phyloP scores from a whole-genome alignment of 1,284 basidiomycete species.

The Sanguinoderma infundibulare region DNA sequence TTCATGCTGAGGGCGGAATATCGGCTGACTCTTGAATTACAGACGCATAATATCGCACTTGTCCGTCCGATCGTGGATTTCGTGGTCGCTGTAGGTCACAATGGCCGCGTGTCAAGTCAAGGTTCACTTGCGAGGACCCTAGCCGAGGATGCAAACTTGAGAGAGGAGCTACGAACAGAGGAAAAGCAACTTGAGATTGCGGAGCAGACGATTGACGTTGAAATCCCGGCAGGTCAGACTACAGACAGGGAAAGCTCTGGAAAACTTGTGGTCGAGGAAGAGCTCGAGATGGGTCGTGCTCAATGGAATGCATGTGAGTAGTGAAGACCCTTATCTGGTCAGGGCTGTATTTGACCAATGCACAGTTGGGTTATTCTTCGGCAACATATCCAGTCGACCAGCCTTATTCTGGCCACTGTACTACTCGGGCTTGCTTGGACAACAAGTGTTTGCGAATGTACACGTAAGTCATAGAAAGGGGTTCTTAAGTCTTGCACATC shows the following conservation, averaged over 20 bases:
- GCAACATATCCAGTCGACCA: slow-evolving; percentile 34
- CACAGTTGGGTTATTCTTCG: slow-evolving; percentile 34
- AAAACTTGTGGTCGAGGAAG: slow-evolving; percentile 62
- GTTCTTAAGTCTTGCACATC: neutral
- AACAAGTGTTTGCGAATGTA: slow-evolving; percentile 3
- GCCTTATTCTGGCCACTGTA: slow-evolving; percentile 41
- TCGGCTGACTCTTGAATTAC: neutral
- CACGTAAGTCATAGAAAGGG: too few relatives aligned
- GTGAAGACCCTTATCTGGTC: slow-evolving; percentile 37
- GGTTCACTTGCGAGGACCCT: slow-evolving; percentile 52
- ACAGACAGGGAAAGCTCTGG: too few relatives aligned
- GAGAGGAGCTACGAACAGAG: slow-evolving; percentile 45
- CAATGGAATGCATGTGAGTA: slow-evolving; percentile 49
- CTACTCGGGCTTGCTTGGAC: slow-evolving; percentile 1
- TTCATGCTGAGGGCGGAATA: slow-evolving; percentile 9
- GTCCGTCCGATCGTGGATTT: slow-evolving; percentile 66
- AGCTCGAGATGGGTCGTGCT: slow-evolving; percentile 60
- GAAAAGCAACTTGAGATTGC: slow-evolving; percentile 44
- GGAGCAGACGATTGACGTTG: slow-evolving; percentile 43
- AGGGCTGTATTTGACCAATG: slow-evolving; percentile 40
- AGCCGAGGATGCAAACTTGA: slow-evolving; percentile 43
- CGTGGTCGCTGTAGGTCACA: slow-evolving; percentile 59
- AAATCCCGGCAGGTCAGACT: slow-evolving; percentile 35
- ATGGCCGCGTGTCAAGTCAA: slow-evolving; percentile 54
- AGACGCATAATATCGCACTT: slow-evolving; percentile 78